These are phyloP conservation scores for Penicillium sclerotigenum DNA, from an alignment of 2,329 filamentous ascomycete genomes.

Conservation along the genomic window DNA sequence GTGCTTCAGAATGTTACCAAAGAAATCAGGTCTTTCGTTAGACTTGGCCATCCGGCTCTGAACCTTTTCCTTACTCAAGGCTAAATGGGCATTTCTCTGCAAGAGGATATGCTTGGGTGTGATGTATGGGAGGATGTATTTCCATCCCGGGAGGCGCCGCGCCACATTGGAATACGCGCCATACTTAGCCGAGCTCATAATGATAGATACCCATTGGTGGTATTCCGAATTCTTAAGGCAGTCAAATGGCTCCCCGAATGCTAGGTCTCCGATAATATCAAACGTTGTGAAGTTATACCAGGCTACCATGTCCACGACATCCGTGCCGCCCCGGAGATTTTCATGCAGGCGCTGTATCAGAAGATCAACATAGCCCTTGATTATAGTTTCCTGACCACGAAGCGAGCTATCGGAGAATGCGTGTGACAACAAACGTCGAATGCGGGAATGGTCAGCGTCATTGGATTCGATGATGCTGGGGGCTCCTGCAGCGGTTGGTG, in stretches of 20 bases:
- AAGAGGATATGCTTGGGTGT: background rate
- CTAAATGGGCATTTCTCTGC: background rate
- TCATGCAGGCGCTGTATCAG: slow-evolving; percentile 29
- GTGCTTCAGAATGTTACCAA: slow-evolving; percentile 15
- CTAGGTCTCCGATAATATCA: slow-evolving; percentile 33
- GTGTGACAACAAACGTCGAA: slow-evolving; percentile 35
- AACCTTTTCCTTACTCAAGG: slow-evolving; percentile 10
- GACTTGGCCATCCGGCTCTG: slow-evolving; percentile 4
- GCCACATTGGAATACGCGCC: slow-evolving; percentile 9
- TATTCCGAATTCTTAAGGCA: slow-evolving; percentile 26
- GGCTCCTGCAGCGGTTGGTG: background rate
- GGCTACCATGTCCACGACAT: slow-evolving; percentile 23
- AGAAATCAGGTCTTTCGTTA: slow-evolving; percentile 18
- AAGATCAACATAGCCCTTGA: slow-evolving; percentile 32
- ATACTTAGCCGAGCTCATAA: slow-evolving; percentile 4
- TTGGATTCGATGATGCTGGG: slow-evolving; percentile 15
- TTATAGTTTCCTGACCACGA: slow-evolving; percentile 38
- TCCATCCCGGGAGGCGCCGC: slow-evolving; percentile 4
- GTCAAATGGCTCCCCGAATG: slow-evolving; percentile 32
- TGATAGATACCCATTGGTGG: slow-evolving; percentile 26
- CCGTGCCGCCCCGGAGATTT: slow-evolving; percentile 1
- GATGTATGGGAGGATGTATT: background rate
- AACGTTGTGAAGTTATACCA: slow-evolving; percentile 37
- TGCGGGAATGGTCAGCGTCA: slow-evolving; percentile 16
- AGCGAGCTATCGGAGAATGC: slow-evolving; percentile 46